phyloP scores from a whole-genome alignment of 805 yeast species.

The Yarrowia yakushimensis region DNA sequence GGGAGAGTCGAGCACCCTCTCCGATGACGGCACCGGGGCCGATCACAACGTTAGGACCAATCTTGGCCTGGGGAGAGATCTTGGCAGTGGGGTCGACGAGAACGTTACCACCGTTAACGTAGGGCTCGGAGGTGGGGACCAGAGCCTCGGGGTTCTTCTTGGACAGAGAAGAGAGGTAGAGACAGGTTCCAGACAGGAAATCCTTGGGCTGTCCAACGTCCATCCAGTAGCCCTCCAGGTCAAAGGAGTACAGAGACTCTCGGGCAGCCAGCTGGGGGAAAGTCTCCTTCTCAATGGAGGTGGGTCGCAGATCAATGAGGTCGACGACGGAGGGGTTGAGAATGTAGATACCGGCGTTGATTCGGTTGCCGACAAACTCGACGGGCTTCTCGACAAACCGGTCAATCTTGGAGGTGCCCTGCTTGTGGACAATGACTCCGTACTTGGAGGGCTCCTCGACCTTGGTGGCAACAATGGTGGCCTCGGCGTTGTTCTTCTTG shows the following conservation, averaged over 20 bases:
- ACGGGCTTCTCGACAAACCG: constrained; percentile 99
- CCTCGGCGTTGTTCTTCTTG: constrained; percentile 92
- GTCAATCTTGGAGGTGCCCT: constrained; percentile 92
- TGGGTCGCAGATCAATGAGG: constrained; percentile 95
- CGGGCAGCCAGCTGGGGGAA: constrained; percentile 94
- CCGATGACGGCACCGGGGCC: constrained; percentile 96
- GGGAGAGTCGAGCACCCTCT: constrained; percentile 97
- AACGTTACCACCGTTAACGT: constrained; percentile 86
- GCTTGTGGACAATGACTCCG: constrained; percentile 98
- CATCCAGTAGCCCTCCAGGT: constrained; percentile 99
- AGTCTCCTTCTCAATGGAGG: constrained; percentile 98
- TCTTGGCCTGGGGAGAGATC: constrained; percentile 86
- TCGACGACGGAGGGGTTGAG: constrained; percentile 97
- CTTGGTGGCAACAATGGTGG: constrained; percentile 98
- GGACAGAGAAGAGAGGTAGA: constrained; percentile 81
- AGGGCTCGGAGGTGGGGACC: constrained; percentile 57
- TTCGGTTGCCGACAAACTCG: constrained; percentile 99
- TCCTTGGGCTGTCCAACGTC: constrained; percentile 99
- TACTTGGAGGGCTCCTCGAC: constrained; percentile 99
- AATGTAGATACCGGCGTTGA: constrained; percentile 98
- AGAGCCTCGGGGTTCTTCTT: constrained; percentile 73
- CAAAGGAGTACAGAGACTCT: constrained; percentile 87
- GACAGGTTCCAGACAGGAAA: constrained; percentile 91
- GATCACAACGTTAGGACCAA: constrained; percentile 96
- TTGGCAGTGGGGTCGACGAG: constrained; percentile 92